Conservation (phyloP, 148 eudicot species). For the Polygonum aviculare region DNA sequence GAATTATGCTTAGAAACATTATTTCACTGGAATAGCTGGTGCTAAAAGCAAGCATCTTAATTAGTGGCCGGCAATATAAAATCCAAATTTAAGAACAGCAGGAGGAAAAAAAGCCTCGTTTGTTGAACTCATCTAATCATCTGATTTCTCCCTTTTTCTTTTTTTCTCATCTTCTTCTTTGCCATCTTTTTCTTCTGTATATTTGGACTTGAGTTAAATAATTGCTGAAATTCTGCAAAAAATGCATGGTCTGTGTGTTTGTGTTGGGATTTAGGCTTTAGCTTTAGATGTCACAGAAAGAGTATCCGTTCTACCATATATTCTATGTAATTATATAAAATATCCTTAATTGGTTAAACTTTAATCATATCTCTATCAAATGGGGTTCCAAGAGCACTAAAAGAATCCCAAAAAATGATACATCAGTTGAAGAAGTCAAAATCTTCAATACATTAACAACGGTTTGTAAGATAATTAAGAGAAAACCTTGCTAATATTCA, state of each 20-base stretch:
- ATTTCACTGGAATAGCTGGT: not conserved
- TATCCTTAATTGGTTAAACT: not conserved
- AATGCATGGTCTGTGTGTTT: not conserved
- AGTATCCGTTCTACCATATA: not conserved
- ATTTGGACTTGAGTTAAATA: not conserved
- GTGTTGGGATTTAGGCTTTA: not conserved
- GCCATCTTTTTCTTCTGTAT: not conserved
- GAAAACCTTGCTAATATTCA: not conserved
- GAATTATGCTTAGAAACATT: not conserved
- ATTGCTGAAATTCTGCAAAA: not conserved
- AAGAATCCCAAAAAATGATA: not conserved
- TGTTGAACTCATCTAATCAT: not conserved
- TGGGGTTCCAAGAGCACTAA: not conserved
- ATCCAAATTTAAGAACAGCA: not conserved
- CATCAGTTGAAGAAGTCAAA: not conserved
- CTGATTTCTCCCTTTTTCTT: not conserved
- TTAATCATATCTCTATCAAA: not conserved
- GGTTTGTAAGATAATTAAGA: not conserved
- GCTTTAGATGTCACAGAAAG: not conserved
- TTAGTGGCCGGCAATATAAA: constrained; percentile 2
- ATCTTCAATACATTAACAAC: not conserved
- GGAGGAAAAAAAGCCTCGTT: not conserved
- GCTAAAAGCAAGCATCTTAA: not conserved
- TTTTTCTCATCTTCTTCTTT: not conserved
- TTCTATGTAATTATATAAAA: not conserved